A percentile compares a stretch with the other conserved stretches of the same genome.
phyloP scores from a whole-genome alignment of 176 grass and related monocot genomes.

The Chloris gayana region DNA sequence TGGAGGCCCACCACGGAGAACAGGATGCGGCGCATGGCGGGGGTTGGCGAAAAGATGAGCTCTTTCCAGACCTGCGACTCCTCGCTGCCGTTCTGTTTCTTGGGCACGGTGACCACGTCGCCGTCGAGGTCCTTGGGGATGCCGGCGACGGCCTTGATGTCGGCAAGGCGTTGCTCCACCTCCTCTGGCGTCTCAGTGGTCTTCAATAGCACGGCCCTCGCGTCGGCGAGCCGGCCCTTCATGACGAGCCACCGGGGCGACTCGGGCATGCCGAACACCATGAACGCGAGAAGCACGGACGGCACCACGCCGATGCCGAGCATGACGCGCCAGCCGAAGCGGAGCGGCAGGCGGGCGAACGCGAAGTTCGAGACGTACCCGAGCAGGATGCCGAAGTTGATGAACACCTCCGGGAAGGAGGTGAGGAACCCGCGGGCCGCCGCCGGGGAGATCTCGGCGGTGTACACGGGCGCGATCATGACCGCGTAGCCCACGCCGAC shows the following conservation, averaged over 20 bases:
- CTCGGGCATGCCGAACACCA: too few relatives aligned
- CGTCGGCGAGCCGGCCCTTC: conserved; percentile 68
- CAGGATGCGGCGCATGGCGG: conserved; percentile 51
- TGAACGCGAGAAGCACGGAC: conserved; percentile 55
- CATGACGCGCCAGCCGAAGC: conserved; percentile 75
- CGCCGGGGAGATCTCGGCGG: conserved; percentile 55
- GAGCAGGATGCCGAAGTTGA: too few relatives aligned
- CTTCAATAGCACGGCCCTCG: conserved; percentile 45
- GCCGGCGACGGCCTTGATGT: conserved; percentile 64
- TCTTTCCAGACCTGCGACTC: conserved; percentile 65
- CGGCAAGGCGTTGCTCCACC: conserved; percentile 46
- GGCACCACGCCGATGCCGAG: conserved; percentile 63
- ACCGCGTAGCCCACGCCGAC: conserved; percentile 65
- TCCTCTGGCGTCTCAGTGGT: conserved; percentile 51
- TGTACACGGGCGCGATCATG: conserved; percentile 73
- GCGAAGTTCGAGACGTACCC: conserved; percentile 70
- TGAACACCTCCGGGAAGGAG: conserved; percentile 66
- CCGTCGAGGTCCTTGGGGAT: conserved; percentile 41
- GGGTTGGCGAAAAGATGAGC: conserved; percentile 43
- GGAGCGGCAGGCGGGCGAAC: conserved; percentile 43
- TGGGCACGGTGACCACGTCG: conserved; percentile 49
- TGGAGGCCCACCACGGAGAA: conserved; percentile 46
- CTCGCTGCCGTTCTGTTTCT: conserved; percentile 22
- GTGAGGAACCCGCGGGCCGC: conserved; percentile 53
- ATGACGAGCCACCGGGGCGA: too few relatives aligned